phyloP scores from a whole-genome alignment of 305 asterid species.

The Fraxinus sp. region DNA sequence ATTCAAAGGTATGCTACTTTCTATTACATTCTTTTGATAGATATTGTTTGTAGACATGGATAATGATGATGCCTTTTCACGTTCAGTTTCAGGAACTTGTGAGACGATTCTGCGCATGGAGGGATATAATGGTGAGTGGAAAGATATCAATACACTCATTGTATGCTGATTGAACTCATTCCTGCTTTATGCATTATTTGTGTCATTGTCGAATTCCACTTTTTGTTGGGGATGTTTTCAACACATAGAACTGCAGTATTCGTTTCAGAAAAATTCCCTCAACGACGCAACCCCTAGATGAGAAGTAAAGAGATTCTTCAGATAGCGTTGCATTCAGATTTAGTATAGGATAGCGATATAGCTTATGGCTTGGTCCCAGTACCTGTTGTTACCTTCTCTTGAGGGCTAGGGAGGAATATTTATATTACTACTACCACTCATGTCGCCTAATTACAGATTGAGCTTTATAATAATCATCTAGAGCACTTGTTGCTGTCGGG shows the following conservation, averaged over 20 bases:
- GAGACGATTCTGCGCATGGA: conserved; percentile 82
- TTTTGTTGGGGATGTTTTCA: not conserved
- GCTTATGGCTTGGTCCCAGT: not conserved
- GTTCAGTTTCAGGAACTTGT: conserved; percentile 83
- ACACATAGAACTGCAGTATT: not conserved
- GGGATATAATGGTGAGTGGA: conserved; percentile 89
- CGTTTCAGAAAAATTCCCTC: not conserved
- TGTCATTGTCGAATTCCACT: not conserved
- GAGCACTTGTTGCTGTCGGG: not conserved
- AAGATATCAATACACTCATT: conserved; percentile 7
- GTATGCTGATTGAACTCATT: not conserved
- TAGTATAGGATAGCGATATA: not conserved
- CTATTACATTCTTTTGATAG: conserved; percentile 16
- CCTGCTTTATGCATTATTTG: not conserved
- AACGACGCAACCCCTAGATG: not conserved
- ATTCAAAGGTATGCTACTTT: conserved; percentile 51
- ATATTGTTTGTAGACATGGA: conserved; percentile 20
- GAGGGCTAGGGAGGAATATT: not conserved
- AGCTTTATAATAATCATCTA: not conserved
- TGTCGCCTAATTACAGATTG: not conserved
- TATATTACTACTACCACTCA: not conserved
- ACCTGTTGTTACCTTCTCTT: not conserved
- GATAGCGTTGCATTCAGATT: not conserved
- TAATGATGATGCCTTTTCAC: conserved; percentile 22
- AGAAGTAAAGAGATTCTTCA: not conserved